Evolutionary conservation across 768 basidiomycete genomes (phyloP).

Genomic region (Ramaria sp.): DNA sequence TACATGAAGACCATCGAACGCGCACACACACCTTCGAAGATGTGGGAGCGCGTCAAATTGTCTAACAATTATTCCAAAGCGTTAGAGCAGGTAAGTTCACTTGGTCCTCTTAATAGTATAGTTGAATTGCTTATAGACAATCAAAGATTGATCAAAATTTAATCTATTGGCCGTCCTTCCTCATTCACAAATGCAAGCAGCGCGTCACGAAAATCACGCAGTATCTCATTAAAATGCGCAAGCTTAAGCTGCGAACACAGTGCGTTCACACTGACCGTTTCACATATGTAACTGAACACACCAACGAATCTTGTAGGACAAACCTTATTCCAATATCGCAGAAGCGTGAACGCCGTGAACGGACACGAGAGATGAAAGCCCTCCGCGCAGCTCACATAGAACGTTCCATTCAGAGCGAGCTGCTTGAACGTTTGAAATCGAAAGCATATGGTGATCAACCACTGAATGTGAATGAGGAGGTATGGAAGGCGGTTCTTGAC

Average conservation of each 20-base stretch:
- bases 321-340: slow-evolving; percentile 94
- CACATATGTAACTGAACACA: not conserved
- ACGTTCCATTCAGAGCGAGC: slow-evolving; percentile 89
- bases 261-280: slow-evolving; percentile 25
- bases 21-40: slow-evolving; percentile 88
- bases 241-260: slow-evolving; percentile 79
- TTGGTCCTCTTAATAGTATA: not conserved
- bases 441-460: slow-evolving; percentile 98
- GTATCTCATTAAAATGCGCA: slow-evolving; percentile 97
- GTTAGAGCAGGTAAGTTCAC: slow-evolving; percentile 68
- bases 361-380: slow-evolving; percentile 89
- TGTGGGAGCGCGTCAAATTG: slow-evolving; percentile 95
- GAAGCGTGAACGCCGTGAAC: slow-evolving; percentile 89
- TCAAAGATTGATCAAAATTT: slow-evolving; percentile 86
- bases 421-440: slow-evolving; percentile 88
- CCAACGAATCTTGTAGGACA: slow-evolving; percentile 40
- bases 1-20: slow-evolving; percentile 98
- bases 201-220: slow-evolving; percentile 98
- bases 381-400: slow-evolving; percentile 93
- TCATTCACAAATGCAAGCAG: slow-evolving; percentile 98
- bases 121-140: not conserved
- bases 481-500: slow-evolving; percentile 89
- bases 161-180: slow-evolving; percentile 97
- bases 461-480: slow-evolving; percentile 93
- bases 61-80: slow-evolving; percentile 94